phyloP scores from a whole-genome alignment of 192 early-diverging fungal species.

The Cladochytrium replicatum region DNA sequence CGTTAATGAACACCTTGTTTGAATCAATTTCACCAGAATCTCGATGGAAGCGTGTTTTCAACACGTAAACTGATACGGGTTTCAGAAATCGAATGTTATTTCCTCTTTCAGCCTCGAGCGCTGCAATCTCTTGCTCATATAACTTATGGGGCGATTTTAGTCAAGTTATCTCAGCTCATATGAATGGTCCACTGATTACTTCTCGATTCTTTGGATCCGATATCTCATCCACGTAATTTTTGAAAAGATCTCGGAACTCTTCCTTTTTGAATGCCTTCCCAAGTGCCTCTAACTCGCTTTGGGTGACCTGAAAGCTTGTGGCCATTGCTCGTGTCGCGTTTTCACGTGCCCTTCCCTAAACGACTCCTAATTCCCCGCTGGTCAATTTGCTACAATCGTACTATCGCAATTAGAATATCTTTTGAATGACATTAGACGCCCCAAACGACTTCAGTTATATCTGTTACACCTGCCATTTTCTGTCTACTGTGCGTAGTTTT shows the following conservation, averaged over 20 bases:
- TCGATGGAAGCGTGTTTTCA: conserved; percentile 30
- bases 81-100: conserved; percentile 42
- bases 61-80: conserved; percentile 28
- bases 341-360: too few species aligned
- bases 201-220: conserved; percentile 44
- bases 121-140: conserved; percentile 40
- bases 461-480: too few species aligned
- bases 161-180: background rate
- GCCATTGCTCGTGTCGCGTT: too few species aligned
- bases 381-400: too few species aligned
- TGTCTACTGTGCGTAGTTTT: too few species aligned
- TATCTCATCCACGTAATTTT: conserved; percentile 48
- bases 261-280: conserved; percentile 41
- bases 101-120: conserved; percentile 41
- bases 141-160: background rate
- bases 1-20: conserved; percentile 45
- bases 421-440: too few species aligned
- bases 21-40: conserved; percentile 4
- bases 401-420: too few species aligned
- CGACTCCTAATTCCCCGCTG: too few species aligned
- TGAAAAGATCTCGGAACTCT: conserved; percentile 42
- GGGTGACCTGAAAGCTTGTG: too few species aligned
- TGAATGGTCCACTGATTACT: conserved; percentile 4
- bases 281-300: too few species aligned
- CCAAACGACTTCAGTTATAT: too few species aligned